phyloP scores from a whole-genome alignment of 768 basidiomycete species.

The Mycena sanguinolenta region DNA sequence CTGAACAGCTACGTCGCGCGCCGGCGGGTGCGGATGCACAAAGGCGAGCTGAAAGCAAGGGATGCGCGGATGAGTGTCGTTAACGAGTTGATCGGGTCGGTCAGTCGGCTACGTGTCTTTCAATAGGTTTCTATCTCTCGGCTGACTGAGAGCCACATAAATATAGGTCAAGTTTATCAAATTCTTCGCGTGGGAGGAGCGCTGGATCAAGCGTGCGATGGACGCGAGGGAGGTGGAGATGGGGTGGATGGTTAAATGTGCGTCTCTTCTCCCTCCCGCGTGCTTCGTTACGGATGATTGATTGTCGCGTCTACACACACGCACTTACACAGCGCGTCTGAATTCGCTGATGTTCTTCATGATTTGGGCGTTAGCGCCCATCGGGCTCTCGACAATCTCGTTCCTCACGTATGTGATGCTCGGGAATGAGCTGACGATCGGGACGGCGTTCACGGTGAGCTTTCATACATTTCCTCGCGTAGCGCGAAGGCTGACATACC shows the following conservation, averaged over 20 bases:
- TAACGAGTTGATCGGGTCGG: conserved; percentile 83
- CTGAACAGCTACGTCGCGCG: conserved; percentile 25
- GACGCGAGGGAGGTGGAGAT: conserved; percentile 80
- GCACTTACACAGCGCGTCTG: background rate
- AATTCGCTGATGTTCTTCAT: background rate
- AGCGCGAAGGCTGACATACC: background rate
- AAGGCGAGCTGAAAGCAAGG: conserved; percentile 69
- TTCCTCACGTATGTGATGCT: conserved; percentile 77
- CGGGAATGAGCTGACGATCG: conserved; percentile 81
- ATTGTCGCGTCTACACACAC: no score
- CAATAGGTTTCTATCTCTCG: no score
- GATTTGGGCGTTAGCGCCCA: conserved; percentile 13
- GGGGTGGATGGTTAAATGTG: conserved; percentile 81
- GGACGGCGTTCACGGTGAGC: conserved; percentile 83
- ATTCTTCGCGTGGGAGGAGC: conserved; percentile 86
- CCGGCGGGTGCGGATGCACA: conserved; percentile 58
- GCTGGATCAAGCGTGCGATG: conserved; percentile 77
- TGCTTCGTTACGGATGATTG: no score
- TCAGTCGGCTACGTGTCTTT: no score
- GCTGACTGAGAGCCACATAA: no score
- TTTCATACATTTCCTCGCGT: background rate
- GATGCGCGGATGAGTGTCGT: conserved; percentile 86
- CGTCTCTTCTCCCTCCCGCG: conserved; percentile 1
- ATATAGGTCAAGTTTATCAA: conserved; percentile 73
- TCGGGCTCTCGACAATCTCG: conserved; percentile 82